Conservation (phyloP, 345 rosid genomes). For the Pistacia integerrima region DNA sequence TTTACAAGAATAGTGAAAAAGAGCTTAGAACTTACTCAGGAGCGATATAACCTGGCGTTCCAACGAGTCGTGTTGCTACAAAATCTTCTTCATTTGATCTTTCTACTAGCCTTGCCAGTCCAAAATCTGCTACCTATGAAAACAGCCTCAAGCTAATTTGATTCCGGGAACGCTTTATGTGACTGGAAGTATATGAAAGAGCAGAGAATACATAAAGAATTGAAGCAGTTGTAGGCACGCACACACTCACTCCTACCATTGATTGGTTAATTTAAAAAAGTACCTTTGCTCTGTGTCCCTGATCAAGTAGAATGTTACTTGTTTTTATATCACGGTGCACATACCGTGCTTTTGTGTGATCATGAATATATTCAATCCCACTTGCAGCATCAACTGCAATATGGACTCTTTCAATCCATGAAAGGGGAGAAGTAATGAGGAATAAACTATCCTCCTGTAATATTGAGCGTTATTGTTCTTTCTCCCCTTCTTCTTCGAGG, state of each 20-base stretch:
- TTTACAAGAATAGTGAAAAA: neutral
- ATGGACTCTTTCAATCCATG: constrained; percentile 37
- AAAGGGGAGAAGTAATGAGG: constrained; percentile 27
- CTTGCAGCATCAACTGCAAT: constrained; percentile 42
- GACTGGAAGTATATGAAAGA: neutral
- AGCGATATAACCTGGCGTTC: constrained; percentile 44
- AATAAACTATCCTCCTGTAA: neutral
- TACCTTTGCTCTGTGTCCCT: constrained; percentile 39
- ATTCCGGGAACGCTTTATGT: neutral
- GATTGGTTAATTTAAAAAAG: neutral
- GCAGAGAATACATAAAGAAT: neutral
- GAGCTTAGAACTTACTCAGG: constrained; percentile 32
- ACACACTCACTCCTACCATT: neutral
- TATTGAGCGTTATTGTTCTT: neutral
- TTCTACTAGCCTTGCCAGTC: constrained; percentile 38
- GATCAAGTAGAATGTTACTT: constrained; percentile 42
- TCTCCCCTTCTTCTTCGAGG: neutral
- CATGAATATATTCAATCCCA: constrained; percentile 46
- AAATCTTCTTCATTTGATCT: constrained; percentile 34
- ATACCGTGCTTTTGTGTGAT: constrained; percentile 36
- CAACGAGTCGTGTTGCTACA: constrained; percentile 33
- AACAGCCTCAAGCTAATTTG: neutral
- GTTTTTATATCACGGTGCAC: constrained; percentile 44
- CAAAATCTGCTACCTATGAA: constrained; percentile 40
- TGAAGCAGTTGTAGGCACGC: neutral